Evolutionary conservation across 768 basidiomycete species (phyloP).

Genomic region (Gymnopilus junonius): DNA sequence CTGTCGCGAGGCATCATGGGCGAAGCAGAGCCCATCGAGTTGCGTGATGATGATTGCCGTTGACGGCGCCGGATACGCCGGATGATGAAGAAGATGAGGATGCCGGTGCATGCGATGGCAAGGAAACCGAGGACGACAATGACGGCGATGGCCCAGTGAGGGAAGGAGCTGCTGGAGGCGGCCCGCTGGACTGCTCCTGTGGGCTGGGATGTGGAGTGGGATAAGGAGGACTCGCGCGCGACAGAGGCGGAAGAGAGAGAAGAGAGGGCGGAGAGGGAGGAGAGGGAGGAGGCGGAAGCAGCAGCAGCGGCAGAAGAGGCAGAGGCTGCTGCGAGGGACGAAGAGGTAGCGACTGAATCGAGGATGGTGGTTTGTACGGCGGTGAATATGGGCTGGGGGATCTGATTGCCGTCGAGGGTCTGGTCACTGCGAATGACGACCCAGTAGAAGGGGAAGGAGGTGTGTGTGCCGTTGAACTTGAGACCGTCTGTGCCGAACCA

Average conservation of each 20-base stretch:
- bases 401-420: constrained; percentile 59
- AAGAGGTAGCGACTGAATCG: constrained; percentile 65
- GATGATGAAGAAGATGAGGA: constrained; percentile 75
- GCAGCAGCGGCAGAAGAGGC: constrained; percentile 36
- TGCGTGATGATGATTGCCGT: constrained; percentile 57
- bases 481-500: constrained; percentile 70
- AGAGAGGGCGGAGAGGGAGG: constrained; percentile 39
- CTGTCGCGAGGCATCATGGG: constrained; percentile 78
- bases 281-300: constrained; percentile 29
- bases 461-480: constrained; percentile 52
- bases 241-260: constrained; percentile 51
- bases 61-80: constrained; percentile 65
- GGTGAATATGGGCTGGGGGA: constrained; percentile 73
- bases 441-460: constrained; percentile 77
- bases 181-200: constrained; percentile 52
- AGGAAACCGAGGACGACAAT: constrained; percentile 86
- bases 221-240: constrained; percentile 31
- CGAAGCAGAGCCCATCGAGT: constrained; percentile 78
- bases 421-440: constrained; percentile 66
- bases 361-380: constrained; percentile 68
- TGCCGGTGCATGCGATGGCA: constrained; percentile 71
- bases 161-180: constrained; percentile 52
- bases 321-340: constrained; percentile 47
- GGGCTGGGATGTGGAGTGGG: constrained; percentile 25
- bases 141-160: constrained; percentile 91